Evolutionary conservation across 2,329 filamentous ascomycete genomes (phyloP), one percentile per base, ranked within the genome.

Genomic region (Fusarium subtropicale): DNA sequence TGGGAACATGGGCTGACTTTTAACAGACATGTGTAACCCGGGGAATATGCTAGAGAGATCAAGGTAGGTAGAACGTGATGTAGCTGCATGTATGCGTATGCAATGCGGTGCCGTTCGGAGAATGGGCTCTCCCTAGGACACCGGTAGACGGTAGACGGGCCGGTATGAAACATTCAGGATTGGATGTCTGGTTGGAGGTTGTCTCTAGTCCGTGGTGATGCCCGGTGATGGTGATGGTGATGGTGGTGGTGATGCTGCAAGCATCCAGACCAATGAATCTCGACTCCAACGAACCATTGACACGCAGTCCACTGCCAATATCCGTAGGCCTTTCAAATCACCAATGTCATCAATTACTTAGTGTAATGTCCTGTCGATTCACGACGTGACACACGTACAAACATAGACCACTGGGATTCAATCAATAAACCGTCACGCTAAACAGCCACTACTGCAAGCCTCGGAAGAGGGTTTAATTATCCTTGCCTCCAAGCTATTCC

Each of bases 381-480:
- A 56, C 11, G 33, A 45, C 18, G 60, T 57, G 31, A 50, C 24
- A 57, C 50, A 30, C 22, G 39, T 39, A 61, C 31, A 54, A 10
- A 31, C 13, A 24, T 20, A 24, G 47, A n/a, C 33, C 39, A 47
- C 58, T 36, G 5, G 26, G 34, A 24, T 24, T 71, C 71, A 73
- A 63, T 74, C 73, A 74, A 75, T 75, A 75, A 75, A 72, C 66
- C 73, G 68, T 42, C 60, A 55, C 71, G 68, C 73, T 75, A 75
- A 41, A 71, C 24, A 41, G 38, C 39, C 38, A 50, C 67, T 71
- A 71, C 67, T 75, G 73, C 73, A 75, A 66, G 64, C 71, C 68
- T 52, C 48, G 15, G 18, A 48, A 52, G 56, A 55, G 57, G 58
- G 57, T 55, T 47, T 67, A 56, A 62, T 66, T 47, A 55, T 62